Evolutionary conservation across 2,329 filamentous ascomycete genomes (phyloP).

Genomic region (Phialocephala subalpina): DNA sequence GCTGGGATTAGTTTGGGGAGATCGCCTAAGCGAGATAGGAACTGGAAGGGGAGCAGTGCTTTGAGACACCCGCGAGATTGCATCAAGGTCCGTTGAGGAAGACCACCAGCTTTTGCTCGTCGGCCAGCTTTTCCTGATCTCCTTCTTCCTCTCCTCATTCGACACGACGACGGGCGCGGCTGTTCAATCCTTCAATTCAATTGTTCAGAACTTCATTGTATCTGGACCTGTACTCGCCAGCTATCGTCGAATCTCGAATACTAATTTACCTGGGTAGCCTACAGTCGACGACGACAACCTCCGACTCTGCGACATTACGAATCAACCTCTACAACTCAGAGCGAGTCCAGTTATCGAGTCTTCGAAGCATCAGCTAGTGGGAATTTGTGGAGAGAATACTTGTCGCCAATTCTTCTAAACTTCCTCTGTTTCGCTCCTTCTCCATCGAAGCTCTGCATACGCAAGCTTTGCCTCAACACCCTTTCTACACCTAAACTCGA

Average conservation of each 20-base stretch:
- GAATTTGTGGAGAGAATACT: slow-evolving; percentile 19
- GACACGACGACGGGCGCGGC: slow-evolving; percentile 15
- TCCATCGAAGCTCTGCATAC: slow-evolving; percentile 16
- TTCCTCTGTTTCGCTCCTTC: slow-evolving; percentile 25
- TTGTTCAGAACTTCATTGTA: slow-evolving; percentile 28
- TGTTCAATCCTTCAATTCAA: slow-evolving; percentile 20
- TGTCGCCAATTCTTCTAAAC: slow-evolving; percentile 16
- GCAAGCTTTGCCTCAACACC: slow-evolving; percentile 14
- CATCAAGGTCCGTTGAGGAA: slow-evolving; percentile 22
- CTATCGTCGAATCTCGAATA: background rate
- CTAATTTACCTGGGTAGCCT: slow-evolving; percentile 12
- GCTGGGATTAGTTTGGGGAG: background rate
- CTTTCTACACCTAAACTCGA: slow-evolving; percentile 2
- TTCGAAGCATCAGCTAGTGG: background rate
- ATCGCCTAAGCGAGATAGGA: slow-evolving; percentile 24
- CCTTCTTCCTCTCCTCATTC: slow-evolving; percentile 2
- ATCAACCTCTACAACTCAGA: slow-evolving; percentile 7
- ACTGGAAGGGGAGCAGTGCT: slow-evolving; percentile 16
- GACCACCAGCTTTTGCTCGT: slow-evolving; percentile 15
- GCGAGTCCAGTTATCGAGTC: slow-evolving; percentile 9
- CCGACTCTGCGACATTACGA: background rate
- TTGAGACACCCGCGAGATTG: slow-evolving; percentile 25
- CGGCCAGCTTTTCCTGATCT: slow-evolving; percentile 7
- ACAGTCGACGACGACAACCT: background rate
- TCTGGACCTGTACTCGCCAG: slow-evolving; percentile 16